Conservation (phyloP, 768 basidiomycete species). For the Mycena alexandri region DNA sequence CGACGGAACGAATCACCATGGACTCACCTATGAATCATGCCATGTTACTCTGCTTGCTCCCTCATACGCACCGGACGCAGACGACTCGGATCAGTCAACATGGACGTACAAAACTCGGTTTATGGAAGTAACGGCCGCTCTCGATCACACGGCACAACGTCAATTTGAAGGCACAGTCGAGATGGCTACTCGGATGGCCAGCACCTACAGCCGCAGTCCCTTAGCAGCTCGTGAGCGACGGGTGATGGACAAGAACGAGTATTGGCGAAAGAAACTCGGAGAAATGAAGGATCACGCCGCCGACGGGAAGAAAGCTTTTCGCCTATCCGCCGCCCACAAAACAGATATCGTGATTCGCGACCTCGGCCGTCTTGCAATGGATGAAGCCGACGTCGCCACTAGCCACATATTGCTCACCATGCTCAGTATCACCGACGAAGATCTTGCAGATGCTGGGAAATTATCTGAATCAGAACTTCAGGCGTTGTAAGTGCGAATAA, state of each 20-base stretch:
- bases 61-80: conserved; percentile 31
- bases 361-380: conserved; percentile 1
- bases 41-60: conserved; percentile 38
- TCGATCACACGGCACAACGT: conserved; percentile 20
- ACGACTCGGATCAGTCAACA: conserved; percentile 35
- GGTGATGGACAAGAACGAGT: conserved; percentile 3
- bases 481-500: not conserved
- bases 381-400: not conserved
- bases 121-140: conserved; percentile 17
- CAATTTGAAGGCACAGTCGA: conserved; percentile 1
- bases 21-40: conserved; percentile 38
- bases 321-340: conserved; percentile 8
- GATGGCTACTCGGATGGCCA: not conserved
- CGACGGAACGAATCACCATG: conserved; percentile 39
- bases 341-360: conserved; percentile 1
- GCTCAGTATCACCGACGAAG: not conserved
- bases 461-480: not conserved
- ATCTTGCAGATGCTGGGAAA: not conserved
- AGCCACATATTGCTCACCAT: not conserved
- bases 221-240: not conserved
- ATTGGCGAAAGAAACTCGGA: conserved; percentile 1
- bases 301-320: conserved; percentile 19
- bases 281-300: conserved; percentile 12
- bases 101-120: conserved; percentile 28
- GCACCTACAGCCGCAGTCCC: not conserved